Percentiles rank a stretch among this genome's conserved stretches.
phyloP scores from a whole-genome alignment of 345 rosid species.

The Capsella bursapastoris region DNA sequence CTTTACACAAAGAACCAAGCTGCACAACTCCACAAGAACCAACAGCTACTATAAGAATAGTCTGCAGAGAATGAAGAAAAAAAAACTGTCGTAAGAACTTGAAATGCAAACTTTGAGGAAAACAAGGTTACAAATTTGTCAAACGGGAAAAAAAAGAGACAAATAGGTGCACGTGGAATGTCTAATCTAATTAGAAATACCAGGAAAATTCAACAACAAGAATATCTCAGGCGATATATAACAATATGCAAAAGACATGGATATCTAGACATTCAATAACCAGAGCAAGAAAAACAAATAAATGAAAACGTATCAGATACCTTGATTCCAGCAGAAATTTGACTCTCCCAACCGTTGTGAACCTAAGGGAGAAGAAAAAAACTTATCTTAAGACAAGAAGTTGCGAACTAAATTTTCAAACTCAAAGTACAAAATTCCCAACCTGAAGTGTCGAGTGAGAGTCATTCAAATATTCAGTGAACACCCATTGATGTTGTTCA shows the following conservation, averaged over 20 bases:
- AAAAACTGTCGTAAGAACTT: neutral
- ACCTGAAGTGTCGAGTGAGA: slow-evolving; percentile 66
- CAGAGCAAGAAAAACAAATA: neutral
- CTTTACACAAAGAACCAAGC: slow-evolving; percentile 78
- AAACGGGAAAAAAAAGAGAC: neutral
- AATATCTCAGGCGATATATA: neutral
- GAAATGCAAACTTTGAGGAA: slow-evolving; percentile 24
- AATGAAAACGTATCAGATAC: slow-evolving; percentile 46
- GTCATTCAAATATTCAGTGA: slow-evolving; percentile 54
- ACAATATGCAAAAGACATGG: neutral
- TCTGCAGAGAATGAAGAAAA: slow-evolving; percentile 52
- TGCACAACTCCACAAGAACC: slow-evolving; percentile 87
- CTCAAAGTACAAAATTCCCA: slow-evolving; percentile 19
- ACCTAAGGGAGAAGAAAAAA: slow-evolving; percentile 43
- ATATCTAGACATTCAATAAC: slow-evolving; percentile 8
- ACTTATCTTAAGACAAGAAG: neutral
- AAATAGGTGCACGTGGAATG: neutral
- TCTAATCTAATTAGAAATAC: neutral
- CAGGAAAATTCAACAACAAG: neutral
- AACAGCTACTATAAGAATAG: slow-evolving; percentile 71
- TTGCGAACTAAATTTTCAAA: neutral
- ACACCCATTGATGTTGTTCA: slow-evolving; percentile 78
- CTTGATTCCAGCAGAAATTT: slow-evolving; percentile 78
- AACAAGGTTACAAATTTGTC: neutral
- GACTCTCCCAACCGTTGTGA: slow-evolving; percentile 75